Evolutionary conservation across 2,329 filamentous ascomycete species (phyloP).

Genomic region (Meredithiella fracta): DNA sequence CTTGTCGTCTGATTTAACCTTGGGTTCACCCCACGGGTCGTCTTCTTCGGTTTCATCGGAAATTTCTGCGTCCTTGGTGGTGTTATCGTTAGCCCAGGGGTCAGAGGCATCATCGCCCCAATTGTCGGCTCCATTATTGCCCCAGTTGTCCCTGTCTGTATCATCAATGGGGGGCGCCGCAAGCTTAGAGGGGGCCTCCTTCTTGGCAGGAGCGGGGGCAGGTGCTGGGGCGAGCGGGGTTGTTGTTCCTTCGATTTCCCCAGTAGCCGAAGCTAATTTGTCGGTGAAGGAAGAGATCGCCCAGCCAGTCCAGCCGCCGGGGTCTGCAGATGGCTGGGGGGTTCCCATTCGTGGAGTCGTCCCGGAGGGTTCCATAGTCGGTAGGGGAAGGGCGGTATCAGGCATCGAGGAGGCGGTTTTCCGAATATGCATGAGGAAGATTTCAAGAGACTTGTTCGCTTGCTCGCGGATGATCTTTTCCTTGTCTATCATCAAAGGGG

Average conservation of each 20-base stretch:
- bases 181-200: constrained; percentile 30
- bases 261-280: constrained; percentile 67
- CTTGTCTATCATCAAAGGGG: constrained; percentile 76
- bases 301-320: constrained; percentile 67
- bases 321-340: constrained; percentile 35
- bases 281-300: constrained; percentile 98
- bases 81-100: constrained; percentile 56
- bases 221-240: neutral
- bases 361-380: constrained; percentile 33
- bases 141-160: constrained; percentile 25
- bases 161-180: constrained; percentile 28
- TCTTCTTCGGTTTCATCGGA: constrained; percentile 21
- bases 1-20: constrained; percentile 16
- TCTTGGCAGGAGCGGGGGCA: constrained; percentile 42
- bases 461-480: constrained; percentile 90
- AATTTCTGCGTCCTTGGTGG: constrained; percentile 22
- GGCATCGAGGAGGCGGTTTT: constrained; percentile 66
- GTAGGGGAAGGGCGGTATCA: constrained; percentile 58
- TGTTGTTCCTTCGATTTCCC: constrained; percentile 55
- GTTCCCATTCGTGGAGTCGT: constrained; percentile 61
- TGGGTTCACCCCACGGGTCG: constrained; percentile 26
- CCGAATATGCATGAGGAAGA: constrained; percentile 67
- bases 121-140: too few relatives aligned
- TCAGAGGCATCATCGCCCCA: constrained; percentile 39
- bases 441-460: constrained; percentile 72